A percentile compares a stretch with the other conserved stretches of the same genome.
Conservation (phyloP, 2,329 filamentous ascomycete species). For the Sclerotinia borealis region DNA sequence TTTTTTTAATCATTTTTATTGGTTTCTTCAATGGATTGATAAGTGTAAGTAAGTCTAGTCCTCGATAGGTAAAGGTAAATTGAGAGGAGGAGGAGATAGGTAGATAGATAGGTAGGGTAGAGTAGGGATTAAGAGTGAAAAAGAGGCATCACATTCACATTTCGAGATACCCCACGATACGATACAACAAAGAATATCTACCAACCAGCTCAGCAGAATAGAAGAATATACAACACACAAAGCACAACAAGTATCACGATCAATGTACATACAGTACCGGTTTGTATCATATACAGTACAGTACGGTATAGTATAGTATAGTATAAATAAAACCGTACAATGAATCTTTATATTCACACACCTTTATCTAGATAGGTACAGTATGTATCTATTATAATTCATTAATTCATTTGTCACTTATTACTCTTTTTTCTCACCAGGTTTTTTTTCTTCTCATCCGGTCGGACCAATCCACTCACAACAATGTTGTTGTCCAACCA, state of each 20-base stretch:
- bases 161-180: slow-evolving; percentile 7
- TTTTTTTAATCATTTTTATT: not conserved
- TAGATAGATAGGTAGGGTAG: too few relatives aligned
- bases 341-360: not conserved
- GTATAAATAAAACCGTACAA: not conserved
- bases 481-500: slow-evolving; percentile 9
- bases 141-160: slow-evolving; percentile 11
- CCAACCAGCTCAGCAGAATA: slow-evolving; percentile 11
- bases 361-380: too few relatives aligned
- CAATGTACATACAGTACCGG: too few relatives aligned
- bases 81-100: not conserved
- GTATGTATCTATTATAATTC: not conserved
- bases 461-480: not conserved
- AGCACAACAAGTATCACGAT: not conserved
- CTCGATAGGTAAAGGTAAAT: not conserved
- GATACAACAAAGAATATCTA: not conserved
- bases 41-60: not conserved
- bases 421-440: not conserved
- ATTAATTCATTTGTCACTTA: not conserved
- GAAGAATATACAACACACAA: slow-evolving; percentile 1
- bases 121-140: too few relatives aligned
- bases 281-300: too few relatives aligned
- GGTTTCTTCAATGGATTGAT: not conserved
- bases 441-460: not conserved
- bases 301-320: not conserved